phyloP scores from a whole-genome alignment of 805 yeast species.

The Starmera caribaea region DNA sequence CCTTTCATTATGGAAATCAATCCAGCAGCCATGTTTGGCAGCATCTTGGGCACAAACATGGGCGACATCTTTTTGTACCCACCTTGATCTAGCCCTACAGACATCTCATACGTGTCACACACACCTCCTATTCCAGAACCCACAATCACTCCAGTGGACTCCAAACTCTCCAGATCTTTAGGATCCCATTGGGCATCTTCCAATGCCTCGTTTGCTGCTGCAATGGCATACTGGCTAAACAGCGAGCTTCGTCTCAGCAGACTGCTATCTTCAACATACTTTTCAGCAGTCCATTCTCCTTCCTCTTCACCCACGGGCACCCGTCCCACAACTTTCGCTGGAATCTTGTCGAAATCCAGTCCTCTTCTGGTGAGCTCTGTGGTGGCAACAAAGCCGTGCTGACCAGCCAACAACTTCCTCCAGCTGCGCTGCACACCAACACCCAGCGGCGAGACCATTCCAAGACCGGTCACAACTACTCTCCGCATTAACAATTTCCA shows the following conservation, averaged over 20 bases:
- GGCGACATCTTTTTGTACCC: conserved; percentile 76
- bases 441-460: conserved; percentile 81
- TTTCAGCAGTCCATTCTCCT: conserved; percentile 42
- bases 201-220: conserved; percentile 72
- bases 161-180: conserved; percentile 20
- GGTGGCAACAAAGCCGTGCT: conserved; percentile 55
- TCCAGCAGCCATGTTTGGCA: conserved; percentile 93
- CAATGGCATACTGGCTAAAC: conserved; percentile 71
- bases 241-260: conserved; percentile 49
- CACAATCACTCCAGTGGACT: conserved; percentile 62
- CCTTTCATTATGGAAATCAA: conserved; percentile 73
- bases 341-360: conserved; percentile 33
- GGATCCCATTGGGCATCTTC: conserved; percentile 52
- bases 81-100: conserved; percentile 35
- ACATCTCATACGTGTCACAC: conserved; percentile 57
- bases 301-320: conserved; percentile 42
- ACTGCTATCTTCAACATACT: conserved; percentile 35
- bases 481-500: no score
- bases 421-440: conserved; percentile 49
- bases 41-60: conserved; percentile 70
- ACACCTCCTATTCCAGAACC: conserved; percentile 93
- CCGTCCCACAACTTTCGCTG: conserved; percentile 67
- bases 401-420: conserved; percentile 38
- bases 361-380: conserved; percentile 17
- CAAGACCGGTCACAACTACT: conserved; percentile 90